Evolutionary conservation across 1,284 basidiomycete species (phyloP), one percentile per base, ranked within the genome.

Genomic region (Pascua sp.): DNA sequence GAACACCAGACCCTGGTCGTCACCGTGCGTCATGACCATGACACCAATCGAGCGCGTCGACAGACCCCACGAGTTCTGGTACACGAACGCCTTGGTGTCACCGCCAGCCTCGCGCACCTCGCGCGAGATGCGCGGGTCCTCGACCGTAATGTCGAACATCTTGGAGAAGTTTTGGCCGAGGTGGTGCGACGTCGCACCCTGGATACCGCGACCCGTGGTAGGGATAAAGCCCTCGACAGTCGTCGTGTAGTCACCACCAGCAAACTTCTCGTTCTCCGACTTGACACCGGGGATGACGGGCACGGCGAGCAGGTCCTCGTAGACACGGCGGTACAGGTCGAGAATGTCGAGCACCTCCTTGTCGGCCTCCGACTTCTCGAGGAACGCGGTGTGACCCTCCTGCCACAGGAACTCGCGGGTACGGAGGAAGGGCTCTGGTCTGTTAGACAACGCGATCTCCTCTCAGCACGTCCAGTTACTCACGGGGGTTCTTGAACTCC

Each of bases 371-470:
- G 82, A 72, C 76, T 93, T 89, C 66, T 89, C 90, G 52, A 96
- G 82, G 79, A 90, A 87, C 2, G 95, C 96, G 7, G 96, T 98
- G 82, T 99, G 95, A 47, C 95, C 95, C 79, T 99, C 96, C 80
- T 99, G 95, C 95, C 96, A 99, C 40, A 99, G 81, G 84, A 98
- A 99, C 80, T 98, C 95, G 71, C 96, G 90, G 2, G 96, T 98
- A 62, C 95, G 91, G 44, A 99, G 84, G 89, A 99, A 99, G 2
- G 95, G 95, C 79, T 98, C 24, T 32, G 24, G 24, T 32, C 24
- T 32, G 24, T 32, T 32, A 32, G 24, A 32, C 24, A 32, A 32
- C 7, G 24, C 24, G 24, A 3, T 32, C 7, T 32, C 24, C 24
- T 32, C 86, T 89, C n/a, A n/a, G n/a, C n/a, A n/a, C n/a, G n/a